Evolutionary conservation across 2,329 filamentous ascomycete species (phyloP), one percentile per base, ranked within the genome.

Genomic region (Colletotrichum shisoi): DNA sequence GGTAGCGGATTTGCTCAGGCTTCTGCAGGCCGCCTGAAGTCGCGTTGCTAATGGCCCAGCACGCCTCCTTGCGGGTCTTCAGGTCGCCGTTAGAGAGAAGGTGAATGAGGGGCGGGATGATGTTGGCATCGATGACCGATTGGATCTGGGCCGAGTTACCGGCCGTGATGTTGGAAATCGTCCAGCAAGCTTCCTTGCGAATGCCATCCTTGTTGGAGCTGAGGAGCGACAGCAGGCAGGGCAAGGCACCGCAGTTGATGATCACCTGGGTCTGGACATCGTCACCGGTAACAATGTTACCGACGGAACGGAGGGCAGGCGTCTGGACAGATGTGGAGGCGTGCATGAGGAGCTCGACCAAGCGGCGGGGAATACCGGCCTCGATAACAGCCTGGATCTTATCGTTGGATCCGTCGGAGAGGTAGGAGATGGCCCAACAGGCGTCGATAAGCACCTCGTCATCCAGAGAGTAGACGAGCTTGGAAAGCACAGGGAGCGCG

Each of bases 381-480:
- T 99, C 95, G 74, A 99, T 98, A 63, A 99, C 95, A 53, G 95
- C 94, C 81, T 99, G 95, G 71, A 99, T 99, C 85, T 99, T 99
- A 77, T 99, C 95, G 79, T 99, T 99, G 74, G 94, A 92, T 49
- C 95, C 95, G 79, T 99, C 95, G 3, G 95, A 98, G 21, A 99
- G 88, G 77, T 99, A 99, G 0, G 94, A 98, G 76, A 99, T 98
- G 70, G 95, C 95, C 95, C 95, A 99, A 89, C 95, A 99, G 67
- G 95, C 95, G 80, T 99, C 95, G 75, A 99, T 99, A 69, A 99
- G 84, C 67, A 99, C 95, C 79, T 99, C 95, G 73, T 99, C 95
- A 76, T 99, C 95, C 63, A 99, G 87, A 70, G 95, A 98, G 82
- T 99, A 99, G 69, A 99, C 94, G 42, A 99, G 89, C 85, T 99